Percentiles rank a stretch among this genome's conserved stretches.
Conservation (phyloP, 2,329 filamentous ascomycete species). For the Botrytis tulipae region DNA sequence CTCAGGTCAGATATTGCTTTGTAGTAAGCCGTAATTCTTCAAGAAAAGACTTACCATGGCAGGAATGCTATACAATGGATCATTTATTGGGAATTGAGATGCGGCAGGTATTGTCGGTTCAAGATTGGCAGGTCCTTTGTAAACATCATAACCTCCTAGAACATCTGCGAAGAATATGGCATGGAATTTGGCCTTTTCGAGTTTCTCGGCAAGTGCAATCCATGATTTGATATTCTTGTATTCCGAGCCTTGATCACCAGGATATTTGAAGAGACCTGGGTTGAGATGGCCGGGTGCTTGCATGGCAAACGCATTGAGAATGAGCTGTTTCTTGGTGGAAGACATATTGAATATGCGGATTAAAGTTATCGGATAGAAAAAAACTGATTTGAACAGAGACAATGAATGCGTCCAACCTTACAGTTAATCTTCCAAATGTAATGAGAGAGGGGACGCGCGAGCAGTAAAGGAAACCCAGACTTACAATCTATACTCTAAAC, state of each 20-base stretch:
- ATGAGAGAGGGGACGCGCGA: background rate
- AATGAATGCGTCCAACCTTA: background rate
- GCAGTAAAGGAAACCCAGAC: background rate
- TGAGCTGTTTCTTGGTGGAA: constrained; percentile 44
- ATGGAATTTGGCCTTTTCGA: constrained; percentile 62
- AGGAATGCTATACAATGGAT: constrained; percentile 60
- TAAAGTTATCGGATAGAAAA: background rate
- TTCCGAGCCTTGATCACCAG: constrained; percentile 58
- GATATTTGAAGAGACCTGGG: constrained; percentile 62
- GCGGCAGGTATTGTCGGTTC: constrained; percentile 59
- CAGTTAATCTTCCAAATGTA: background rate
- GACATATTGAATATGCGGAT: constrained; percentile 23
- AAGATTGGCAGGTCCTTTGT: constrained; percentile 59
- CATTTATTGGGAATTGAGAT: constrained; percentile 70
- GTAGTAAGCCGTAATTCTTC: background rate
- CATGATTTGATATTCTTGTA: constrained; percentile 63
- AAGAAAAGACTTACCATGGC: constrained; percentile 55
- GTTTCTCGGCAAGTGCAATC: constrained; percentile 57
- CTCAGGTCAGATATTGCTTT: background rate
- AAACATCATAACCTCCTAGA: constrained; percentile 67
- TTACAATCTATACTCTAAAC: constrained; percentile 3
- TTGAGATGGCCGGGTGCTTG: constrained; percentile 52
- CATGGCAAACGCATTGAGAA: constrained; percentile 52
- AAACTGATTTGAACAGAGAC: background rate
- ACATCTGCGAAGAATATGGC: constrained; percentile 68